Evolutionary conservation across 148 eudicot species (phyloP), one percentile per base, ranked within the genome.

Genomic region (Chenopodium album): DNA sequence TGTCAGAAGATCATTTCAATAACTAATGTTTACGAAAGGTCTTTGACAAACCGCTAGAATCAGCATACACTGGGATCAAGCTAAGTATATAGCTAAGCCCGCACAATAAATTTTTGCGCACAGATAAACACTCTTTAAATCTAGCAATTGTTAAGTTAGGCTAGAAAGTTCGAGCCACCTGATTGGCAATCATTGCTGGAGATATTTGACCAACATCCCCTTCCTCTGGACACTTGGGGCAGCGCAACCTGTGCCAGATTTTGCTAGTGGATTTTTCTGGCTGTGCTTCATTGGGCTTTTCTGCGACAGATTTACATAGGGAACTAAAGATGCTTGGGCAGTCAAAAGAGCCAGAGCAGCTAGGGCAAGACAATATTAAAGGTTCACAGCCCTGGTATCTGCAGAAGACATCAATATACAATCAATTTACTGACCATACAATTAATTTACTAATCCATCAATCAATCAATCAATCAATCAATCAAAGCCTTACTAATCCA

Each of bases 371-470:
- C 80, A 97, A 85, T 62, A 79, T 62, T 81, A 97, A 87, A 37
- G 98, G 92, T 84, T 94, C 89, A 84, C 99, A 97, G 32, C 94
- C 96, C 64, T 85, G 89, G 81, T 91, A 97, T 81, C 99, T 97
- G 96, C 90, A 88, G 76, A 79, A 70, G 78, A 73, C 67, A 85
- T 66, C 63, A 60, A 48, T 65, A 84, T 22, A 48, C 70, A 60
- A 31, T 76, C 20, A 52, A 67, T 16, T 28, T 70, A 34, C 48
- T 66, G 69, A 37, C 50, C 54, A 20, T 60, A 48, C 70, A 60
- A 32, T 71, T 12, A 52, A 67, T 16, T 28, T 70, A 34, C 48
- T 66, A 60, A 37, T 60, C 52, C 22, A 78, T 14, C n/a, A 76
- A n/a, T n/a, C n/a, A n/a, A n/a, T n/a, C n/a, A n/a, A n/a, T n/a